These are phyloP conservation scores for Ophiostoma novo-ulmi DNA, from an alignment of 2,329 filamentous ascomycete species.

Conservation along the genomic window DNA sequence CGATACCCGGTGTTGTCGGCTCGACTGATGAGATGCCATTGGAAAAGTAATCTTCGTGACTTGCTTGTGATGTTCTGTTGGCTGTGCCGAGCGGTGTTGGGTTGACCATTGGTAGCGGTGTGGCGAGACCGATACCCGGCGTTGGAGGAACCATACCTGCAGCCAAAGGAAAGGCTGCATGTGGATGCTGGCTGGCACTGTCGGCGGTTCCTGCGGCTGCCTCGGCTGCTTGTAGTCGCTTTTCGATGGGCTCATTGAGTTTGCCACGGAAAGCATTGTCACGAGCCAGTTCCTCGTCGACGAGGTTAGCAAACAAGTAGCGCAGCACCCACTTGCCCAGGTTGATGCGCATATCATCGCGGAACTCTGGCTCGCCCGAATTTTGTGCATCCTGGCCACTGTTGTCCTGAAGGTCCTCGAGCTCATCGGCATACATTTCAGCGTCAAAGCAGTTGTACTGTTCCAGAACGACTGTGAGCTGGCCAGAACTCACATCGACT, in stretches of 20 bases:
- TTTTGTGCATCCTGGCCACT: background rate
- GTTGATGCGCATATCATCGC: slow-evolving; percentile 94
- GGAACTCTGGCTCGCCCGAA: slow-evolving; percentile 67
- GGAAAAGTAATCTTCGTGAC: slow-evolving; percentile 71
- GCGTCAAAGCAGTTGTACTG: slow-evolving; percentile 96
- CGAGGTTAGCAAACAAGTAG: slow-evolving; percentile 82
- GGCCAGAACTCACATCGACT: slow-evolving; percentile 87
- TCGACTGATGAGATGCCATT: slow-evolving; percentile 50
- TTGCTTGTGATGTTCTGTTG: slow-evolving; percentile 47
- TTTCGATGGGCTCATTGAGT: slow-evolving; percentile 59
- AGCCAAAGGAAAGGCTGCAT: background rate
- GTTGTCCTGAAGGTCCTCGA: slow-evolving; percentile 36
- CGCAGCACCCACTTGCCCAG: slow-evolving; percentile 94
- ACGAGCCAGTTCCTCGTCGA: slow-evolving; percentile 82
- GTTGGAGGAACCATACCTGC: slow-evolving; percentile 15
- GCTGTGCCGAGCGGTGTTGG: slow-evolving; percentile 39
- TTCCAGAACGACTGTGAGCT: slow-evolving; percentile 83
- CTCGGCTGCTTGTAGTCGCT: slow-evolving; percentile 51
- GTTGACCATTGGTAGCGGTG: slow-evolving; percentile 44
- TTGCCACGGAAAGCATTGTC: slow-evolving; percentile 69
- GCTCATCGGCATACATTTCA: slow-evolving; percentile 92
- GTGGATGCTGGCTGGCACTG: background rate
- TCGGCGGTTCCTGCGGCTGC: slow-evolving; percentile 38
- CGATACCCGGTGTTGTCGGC: slow-evolving; percentile 40
- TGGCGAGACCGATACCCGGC: slow-evolving; percentile 63